A percentile compares a stretch with the other conserved stretches of the same genome.
phyloP scores from a whole-genome alignment of 2,329 filamentous ascomycete species.

The Hansfordia pulvinata region DNA sequence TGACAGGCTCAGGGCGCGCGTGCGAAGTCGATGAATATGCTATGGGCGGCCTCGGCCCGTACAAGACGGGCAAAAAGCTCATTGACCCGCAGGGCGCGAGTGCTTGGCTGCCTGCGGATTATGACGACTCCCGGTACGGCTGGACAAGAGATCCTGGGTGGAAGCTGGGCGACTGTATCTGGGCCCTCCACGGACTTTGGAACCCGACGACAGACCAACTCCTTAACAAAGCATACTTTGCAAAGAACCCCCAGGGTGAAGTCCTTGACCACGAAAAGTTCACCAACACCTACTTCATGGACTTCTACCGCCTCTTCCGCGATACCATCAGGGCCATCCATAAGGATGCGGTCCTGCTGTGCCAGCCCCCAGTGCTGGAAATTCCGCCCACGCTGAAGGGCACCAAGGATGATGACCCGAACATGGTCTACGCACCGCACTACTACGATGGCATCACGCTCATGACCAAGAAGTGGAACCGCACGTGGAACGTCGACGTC shows the following conservation, averaged over 20 bases:
- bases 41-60: constrained; percentile 84
- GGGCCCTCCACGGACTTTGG: constrained; percentile 96
- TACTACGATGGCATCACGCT: constrained; percentile 95
- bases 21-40: constrained; percentile 88
- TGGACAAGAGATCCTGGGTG: constrained; percentile 81
- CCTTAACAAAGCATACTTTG: constrained; percentile 78
- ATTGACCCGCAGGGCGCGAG: constrained; percentile 78
- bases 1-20: constrained; percentile 81
- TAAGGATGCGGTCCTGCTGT: constrained; percentile 72
- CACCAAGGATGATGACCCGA: constrained; percentile 76
- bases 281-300: constrained; percentile 84
- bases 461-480: constrained; percentile 98
- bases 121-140: constrained; percentile 78
- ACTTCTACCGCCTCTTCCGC: constrained; percentile 65
- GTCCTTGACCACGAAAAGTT: constrained; percentile 71
- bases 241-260: constrained; percentile 59
- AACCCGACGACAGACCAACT: constrained; percentile 66
- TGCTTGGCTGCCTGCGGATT: constrained; percentile 72
- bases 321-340: constrained; percentile 65
- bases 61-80: constrained; percentile 70
- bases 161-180: constrained; percentile 89
- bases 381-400: constrained; percentile 80
- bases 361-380: constrained; percentile 85
- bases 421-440: constrained; percentile 86
- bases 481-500: constrained; percentile 92